These are phyloP conservation scores for Staphylotrichum longicolle DNA, from an alignment of 495 filamentous ascomycete genomes.

Conservation along the genomic window DNA sequence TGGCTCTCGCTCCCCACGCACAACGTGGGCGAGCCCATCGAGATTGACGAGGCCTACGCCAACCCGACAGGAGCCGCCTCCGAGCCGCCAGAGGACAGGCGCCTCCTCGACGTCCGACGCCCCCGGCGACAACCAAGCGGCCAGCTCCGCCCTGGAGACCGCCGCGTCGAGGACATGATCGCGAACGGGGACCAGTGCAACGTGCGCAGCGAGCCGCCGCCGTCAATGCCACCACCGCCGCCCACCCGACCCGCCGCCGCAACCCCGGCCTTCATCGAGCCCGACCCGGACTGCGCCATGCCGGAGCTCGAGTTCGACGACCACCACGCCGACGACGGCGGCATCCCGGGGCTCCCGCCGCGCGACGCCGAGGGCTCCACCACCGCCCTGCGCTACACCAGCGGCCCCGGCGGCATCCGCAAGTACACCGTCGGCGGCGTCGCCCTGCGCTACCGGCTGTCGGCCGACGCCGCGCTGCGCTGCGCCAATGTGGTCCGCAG, in stretches of 20 bases:
- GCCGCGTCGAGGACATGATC: constrained; percentile 33
- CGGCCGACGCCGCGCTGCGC: constrained; percentile 41
- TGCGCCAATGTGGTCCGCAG: constrained; percentile 45
- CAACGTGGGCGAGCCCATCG: constrained; percentile 10
- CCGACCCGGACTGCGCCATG: constrained; percentile 22
- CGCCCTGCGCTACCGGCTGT: constrained; percentile 39
- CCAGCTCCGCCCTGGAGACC: constrained; percentile 27
- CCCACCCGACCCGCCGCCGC: background rate
- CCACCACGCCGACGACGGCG: constrained; percentile 31
- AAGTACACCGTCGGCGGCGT: constrained; percentile 33
- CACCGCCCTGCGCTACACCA: constrained; percentile 27
- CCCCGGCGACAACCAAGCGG: constrained; percentile 22
- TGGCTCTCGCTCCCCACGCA: background rate
- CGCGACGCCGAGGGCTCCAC: constrained; percentile 24
- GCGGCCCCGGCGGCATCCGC: constrained; percentile 35
- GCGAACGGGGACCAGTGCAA: constrained; percentile 39
- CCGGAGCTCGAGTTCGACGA: constrained; percentile 23
- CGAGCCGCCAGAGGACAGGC: constrained; percentile 3
- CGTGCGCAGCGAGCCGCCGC: constrained; percentile 28
- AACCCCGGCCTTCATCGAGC: constrained; percentile 14
- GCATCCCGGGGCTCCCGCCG: constrained; percentile 20
- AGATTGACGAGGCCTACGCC: constrained; percentile 9
- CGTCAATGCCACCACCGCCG: constrained; percentile 12
- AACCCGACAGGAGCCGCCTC: background rate
- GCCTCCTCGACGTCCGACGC: constrained; percentile 11